Evolutionary conservation across 345 rosid species (phyloP).

Genomic region (Heritiera fomes): DNA sequence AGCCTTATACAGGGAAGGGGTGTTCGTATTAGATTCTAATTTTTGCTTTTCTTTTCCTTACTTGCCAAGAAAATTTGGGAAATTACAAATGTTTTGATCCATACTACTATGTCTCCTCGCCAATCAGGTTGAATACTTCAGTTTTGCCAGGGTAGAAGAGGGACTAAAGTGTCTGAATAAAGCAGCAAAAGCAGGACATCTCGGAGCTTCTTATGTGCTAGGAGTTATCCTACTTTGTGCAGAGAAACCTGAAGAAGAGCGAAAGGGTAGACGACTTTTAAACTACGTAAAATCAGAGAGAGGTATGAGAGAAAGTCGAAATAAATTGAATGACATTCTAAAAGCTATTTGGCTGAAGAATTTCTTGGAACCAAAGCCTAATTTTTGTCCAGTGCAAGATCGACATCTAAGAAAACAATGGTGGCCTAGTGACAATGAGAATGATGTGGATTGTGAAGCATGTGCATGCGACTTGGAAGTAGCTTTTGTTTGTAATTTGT

Average conservation of each 20-base stretch:
- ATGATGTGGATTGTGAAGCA: slow-evolving; percentile 8
- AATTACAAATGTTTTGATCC: background rate
- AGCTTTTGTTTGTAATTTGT: too few species aligned
- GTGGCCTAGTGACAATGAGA: slow-evolving; percentile 11
- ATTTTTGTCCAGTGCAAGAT: background rate
- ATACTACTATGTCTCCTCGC: background rate
- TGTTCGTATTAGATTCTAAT: background rate
- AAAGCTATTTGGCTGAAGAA: slow-evolving; percentile 3
- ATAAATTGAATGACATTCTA: background rate
- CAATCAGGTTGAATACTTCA: slow-evolving; percentile 19
- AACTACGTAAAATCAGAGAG: background rate
- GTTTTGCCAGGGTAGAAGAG: background rate
- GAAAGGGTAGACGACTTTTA: slow-evolving; percentile 11
- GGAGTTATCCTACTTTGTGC: slow-evolving; percentile 6
- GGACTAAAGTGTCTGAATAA: slow-evolving; percentile 4
- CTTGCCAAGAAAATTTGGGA: background rate
- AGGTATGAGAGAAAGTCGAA: background rate
- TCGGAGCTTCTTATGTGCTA: slow-evolving; percentile 23
- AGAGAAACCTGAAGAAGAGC: background rate
- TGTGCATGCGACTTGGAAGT: slow-evolving; percentile 17
- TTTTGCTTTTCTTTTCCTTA: background rate
- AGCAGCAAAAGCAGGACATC: slow-evolving; percentile 19
- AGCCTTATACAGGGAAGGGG: slow-evolving; percentile 28
- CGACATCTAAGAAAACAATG: slow-evolving; percentile 5
- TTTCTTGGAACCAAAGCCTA: background rate